Conservation (phyloP, 768 basidiomycete species). For the Amylocystis lapponica region DNA sequence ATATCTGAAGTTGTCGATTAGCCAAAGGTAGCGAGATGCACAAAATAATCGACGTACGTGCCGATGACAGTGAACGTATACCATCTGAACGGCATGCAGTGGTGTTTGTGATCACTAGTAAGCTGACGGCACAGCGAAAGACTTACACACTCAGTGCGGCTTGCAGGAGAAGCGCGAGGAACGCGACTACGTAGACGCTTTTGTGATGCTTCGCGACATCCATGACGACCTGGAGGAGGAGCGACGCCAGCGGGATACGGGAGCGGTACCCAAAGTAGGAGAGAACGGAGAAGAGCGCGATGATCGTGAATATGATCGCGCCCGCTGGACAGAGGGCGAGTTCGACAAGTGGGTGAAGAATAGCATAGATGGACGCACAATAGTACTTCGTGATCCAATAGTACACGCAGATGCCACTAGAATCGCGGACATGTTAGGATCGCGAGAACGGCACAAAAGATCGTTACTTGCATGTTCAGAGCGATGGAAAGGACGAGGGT, state of each 20-base stretch:
- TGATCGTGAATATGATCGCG: conserved; percentile 79
- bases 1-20: conserved; percentile 25
- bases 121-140: not conserved
- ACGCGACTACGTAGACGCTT: conserved; percentile 73
- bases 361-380: conserved; percentile 36
- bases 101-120: not conserved
- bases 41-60: conserved; percentile 53
- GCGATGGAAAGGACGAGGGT: conserved; percentile 59
- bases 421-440: not conserved
- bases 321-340: conserved; percentile 45
- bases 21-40: not conserved
- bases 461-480: conserved; percentile 55
- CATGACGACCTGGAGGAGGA: conserved; percentile 78
- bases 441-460: too few species aligned
- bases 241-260: conserved; percentile 73
- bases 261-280: conserved; percentile 67
- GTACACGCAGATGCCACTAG: conserved; percentile 67
- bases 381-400: conserved; percentile 69
- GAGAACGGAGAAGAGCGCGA: conserved; percentile 68
- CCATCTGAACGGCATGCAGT: conserved; percentile 41
- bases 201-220: conserved; percentile 81
- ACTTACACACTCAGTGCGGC: conserved; percentile 64
- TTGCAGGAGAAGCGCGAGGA: conserved; percentile 65
- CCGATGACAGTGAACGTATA: conserved; percentile 74
- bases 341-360: not conserved